Percentiles rank a stretch among this genome's conserved stretches.
Evolutionary conservation across 1,284 basidiomycete genomes (phyloP).

Genomic region (Ceratobasidium sp.): DNA sequence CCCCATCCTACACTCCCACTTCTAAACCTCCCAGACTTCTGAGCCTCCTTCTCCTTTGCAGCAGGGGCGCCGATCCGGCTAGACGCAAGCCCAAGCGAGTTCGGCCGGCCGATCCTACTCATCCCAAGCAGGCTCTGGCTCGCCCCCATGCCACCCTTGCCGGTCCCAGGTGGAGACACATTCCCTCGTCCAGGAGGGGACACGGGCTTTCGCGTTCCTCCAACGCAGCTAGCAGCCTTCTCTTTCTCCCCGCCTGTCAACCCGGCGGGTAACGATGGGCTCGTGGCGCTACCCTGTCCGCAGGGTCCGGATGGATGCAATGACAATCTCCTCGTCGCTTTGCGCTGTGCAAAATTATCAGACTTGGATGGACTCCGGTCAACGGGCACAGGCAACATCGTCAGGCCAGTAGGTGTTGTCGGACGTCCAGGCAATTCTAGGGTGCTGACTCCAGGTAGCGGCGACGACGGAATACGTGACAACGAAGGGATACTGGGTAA

Average conservation of each 20-base stretch:
- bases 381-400: constrained; percentile 4
- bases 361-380: constrained; percentile 41
- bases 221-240: not conserved
- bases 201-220: constrained; percentile 16
- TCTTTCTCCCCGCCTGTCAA: constrained; percentile 1
- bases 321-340: constrained; percentile 13
- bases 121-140: constrained; percentile 15
- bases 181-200: constrained; percentile 1
- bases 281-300: constrained; percentile 22
- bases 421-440: not conserved
- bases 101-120: constrained; percentile 39
- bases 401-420: constrained; percentile 23
- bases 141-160: not conserved
- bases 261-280: constrained; percentile 5
- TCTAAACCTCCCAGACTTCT: constrained; percentile 13
- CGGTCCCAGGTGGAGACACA: constrained; percentile 3
- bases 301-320: constrained; percentile 26
- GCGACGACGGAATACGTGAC: constrained; percentile 36
- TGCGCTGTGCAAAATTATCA: constrained; percentile 2
- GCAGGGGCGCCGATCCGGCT: constrained; percentile 1
- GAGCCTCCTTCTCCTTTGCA: constrained; percentile 16
- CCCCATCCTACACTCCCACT: constrained; percentile 41
- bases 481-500: constrained; percentile 20
- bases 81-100: constrained; percentile 19
- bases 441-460: constrained; percentile 6